Evolutionary conservation across 805 yeast genomes (phyloP), one percentile per base, ranked within the genome.

Genomic region (Wickerhamomyces sydowiorum): DNA sequence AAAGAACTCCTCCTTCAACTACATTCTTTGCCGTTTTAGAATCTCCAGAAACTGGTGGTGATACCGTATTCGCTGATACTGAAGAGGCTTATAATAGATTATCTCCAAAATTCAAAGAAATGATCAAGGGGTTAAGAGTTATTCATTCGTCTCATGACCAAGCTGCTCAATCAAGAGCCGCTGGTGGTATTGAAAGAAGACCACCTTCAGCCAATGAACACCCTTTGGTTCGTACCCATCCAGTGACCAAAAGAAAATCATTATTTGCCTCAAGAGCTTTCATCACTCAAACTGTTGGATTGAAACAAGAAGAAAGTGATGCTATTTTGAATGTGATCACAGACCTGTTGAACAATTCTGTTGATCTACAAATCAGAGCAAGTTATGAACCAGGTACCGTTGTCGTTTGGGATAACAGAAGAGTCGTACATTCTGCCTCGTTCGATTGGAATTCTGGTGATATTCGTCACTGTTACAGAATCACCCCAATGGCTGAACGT

Each of bases 401-500:
- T 39, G 86, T 80, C 17, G 61, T 82, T 22, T 85, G 91, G 91
- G 93, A 85, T 56, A 85, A 85, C 69, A 77, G 93, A 59, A 69
- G 82, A 55, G 74, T 79, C 9, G 63, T 75, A 21, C 93, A 85
- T 60, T 68, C 85, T 13, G 88, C 89, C 14, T 70, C 80, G 15
- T 73, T 77, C 42, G 91, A 85, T 54, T 84, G 86, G 82, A 82
- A 75, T 50, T 69, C 75, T 36, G 80, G 83, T 15, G 75, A 72
- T 31, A 69, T 77, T 20, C 75, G 93, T 61, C 91, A 84, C 51
- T 86, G 85, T 9, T 78, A 80, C 56, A 74, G 91, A 61, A 75
- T 84, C 44, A 82, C 89, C 15, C 80, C 85, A 4, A 75, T 76
- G 52, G 90, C 82, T 17, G 91, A 85, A 60, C 69, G 82, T 57